Conservation (phyloP, 768 basidiomycete genomes). For the Lactifluus volemus region DNA sequence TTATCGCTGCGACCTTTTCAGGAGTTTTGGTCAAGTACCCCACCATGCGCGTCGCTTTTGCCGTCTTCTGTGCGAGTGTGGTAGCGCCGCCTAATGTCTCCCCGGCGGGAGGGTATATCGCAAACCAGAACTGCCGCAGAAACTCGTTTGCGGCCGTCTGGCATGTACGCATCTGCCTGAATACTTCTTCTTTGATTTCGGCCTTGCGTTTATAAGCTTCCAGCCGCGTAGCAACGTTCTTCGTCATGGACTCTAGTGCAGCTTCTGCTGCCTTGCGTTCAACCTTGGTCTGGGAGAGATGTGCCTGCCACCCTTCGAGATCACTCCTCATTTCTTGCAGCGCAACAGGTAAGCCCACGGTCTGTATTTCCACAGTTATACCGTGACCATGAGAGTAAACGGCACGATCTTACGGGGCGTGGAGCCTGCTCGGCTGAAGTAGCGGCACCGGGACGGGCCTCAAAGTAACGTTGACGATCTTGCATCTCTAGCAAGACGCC, state of each 20-base stretch:
- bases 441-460: constrained; percentile 38
- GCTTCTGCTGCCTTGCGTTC: constrained; percentile 61
- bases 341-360: constrained; percentile 39
- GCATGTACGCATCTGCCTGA: constrained; percentile 78
- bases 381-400: background rate
- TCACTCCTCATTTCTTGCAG: constrained; percentile 40
- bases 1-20: constrained; percentile 76
- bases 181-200: constrained; percentile 70
- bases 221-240: constrained; percentile 65
- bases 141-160: constrained; percentile 95
- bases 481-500: constrained; percentile 85
- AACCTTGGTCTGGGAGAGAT: constrained; percentile 56
- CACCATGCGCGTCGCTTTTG: constrained; percentile 83
- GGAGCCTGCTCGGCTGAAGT: constrained; percentile 18
- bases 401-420: constrained; percentile 19
- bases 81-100: constrained; percentile 39
- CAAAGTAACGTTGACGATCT: constrained; percentile 76
- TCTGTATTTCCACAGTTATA: constrained; percentile 25
- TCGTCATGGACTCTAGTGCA: constrained; percentile 66
- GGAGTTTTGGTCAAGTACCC: constrained; percentile 70
- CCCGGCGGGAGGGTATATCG: constrained; percentile 66
- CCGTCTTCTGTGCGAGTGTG: constrained; percentile 59
- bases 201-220: constrained; percentile 61
- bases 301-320: constrained; percentile 47
- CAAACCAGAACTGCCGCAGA: constrained; percentile 90